phyloP scores from a whole-genome alignment of 2,329 filamentous ascomycete genomes.

The Fusarium vanettenii region DNA sequence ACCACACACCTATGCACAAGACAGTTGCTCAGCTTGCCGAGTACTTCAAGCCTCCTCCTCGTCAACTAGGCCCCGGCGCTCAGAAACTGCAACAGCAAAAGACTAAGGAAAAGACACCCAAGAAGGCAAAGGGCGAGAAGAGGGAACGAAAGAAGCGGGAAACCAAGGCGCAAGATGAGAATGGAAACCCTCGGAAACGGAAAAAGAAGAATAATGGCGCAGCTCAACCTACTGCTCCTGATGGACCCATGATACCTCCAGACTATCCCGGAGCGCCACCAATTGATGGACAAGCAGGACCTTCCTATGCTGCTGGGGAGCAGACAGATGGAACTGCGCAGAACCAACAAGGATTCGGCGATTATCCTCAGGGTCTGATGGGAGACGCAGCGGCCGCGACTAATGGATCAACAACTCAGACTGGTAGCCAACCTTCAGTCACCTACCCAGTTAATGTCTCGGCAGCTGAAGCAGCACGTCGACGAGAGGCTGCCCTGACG shows the following conservation, averaged over 20 bases:
- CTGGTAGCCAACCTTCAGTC: slow-evolving; percentile 12
- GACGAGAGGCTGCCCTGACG: slow-evolving; percentile 60
- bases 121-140: slow-evolving; percentile 45
- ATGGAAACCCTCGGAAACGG: slow-evolving; percentile 42
- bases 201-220: slow-evolving; percentile 43
- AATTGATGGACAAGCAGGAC: slow-evolving; percentile 10
- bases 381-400: slow-evolving; percentile 6
- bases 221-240: slow-evolving; percentile 23
- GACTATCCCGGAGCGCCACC: slow-evolving; percentile 18
- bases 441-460: slow-evolving; percentile 49
- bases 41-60: slow-evolving; percentile 59
- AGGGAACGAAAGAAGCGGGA: slow-evolving; percentile 32
- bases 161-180: slow-evolving; percentile 39
- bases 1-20: slow-evolving; percentile 67
- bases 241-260: slow-evolving; percentile 23
- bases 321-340: slow-evolving; percentile 10
- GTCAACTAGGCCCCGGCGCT: slow-evolving; percentile 41
- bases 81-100: slow-evolving; percentile 42
- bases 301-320: slow-evolving; percentile 15
- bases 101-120: slow-evolving; percentile 41
- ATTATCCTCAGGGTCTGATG: slow-evolving; percentile 33
- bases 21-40: slow-evolving; percentile 64
- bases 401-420: slow-evolving; percentile 18
- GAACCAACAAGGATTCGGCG: slow-evolving; percentile 15
- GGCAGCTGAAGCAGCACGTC: slow-evolving; percentile 61